Base-by-base conservation (phyloP, 2,329 filamentous ascomycete genomes). In the Cyphellophora europaea region DNA sequence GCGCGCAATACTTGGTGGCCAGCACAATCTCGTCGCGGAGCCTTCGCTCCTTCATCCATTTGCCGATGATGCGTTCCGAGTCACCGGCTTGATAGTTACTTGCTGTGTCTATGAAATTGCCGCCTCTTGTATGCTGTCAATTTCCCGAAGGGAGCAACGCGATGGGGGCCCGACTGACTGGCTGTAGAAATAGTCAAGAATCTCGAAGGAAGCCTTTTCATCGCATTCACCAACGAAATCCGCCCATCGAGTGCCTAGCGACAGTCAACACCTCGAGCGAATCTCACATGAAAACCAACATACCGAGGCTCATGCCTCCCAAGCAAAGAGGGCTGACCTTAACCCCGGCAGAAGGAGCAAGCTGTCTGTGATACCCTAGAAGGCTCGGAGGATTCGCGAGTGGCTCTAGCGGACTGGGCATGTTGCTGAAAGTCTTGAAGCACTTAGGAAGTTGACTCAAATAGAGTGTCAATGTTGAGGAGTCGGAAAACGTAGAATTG, bases 271-370 rank as follows among this genome's bases (percentile, higher is more conserved):
- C n/a, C n/a, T n/a, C n/a, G n/a, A n/a, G n/a, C n/a, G n/a, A n/a
- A n/a, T n/a, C n/a, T n/a, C n/a, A n/a, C n/a, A n/a, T n/a, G n/a
- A n/a, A n/a, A n/a, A n/a, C n/a, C n/a, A n/a, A n/a, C n/a, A n/a
- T n/a, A 10, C 69, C 69, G 45, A 74, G 70, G 49, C 66, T 72
- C 69, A 72, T 72, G 1, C 62, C 60, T 14, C 69, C 70, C 1
- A 73, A 56, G 35, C 68, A 72, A 49, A 74, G 51, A 19, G 70
- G 69, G 15, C 62, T 68, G 11, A 74, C 70, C 30, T 66, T 62
- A 11, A 74, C 58, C 12, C 62, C 66, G 0, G 69, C 71, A 1
- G 60, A 61, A 5, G 69, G 65, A 2, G 69, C 62, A 5, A 74
- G 61, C 12, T 71, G 53, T 13, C 69, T 62, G 49, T 73, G 69